Base-by-base conservation (phyloP, 352 stramenopile species). In the Phytophthora hybrid region DNA sequence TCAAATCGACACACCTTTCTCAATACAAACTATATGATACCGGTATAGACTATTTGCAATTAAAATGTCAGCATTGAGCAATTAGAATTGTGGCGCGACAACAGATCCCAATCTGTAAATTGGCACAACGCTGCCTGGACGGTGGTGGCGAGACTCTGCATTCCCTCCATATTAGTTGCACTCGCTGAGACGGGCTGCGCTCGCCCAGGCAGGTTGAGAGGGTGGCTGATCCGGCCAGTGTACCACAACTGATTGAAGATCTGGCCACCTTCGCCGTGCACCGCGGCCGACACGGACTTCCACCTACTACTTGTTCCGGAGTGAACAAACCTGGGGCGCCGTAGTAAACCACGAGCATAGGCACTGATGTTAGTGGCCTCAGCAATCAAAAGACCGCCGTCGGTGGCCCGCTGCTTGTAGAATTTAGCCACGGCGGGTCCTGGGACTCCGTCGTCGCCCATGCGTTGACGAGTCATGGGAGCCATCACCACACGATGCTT, bases 171-270 rank as follows among this genome's bases (percentile, higher is more conserved):
- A 41, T 34, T 71, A 9, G 76, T 80, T 26, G 66, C 76, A 21
- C 76, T 88, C 14, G 88, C 69, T 10, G 77, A 88, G 19, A 94
- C 79, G 41, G 77, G 81, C 9, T 80, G 59, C 21, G 83, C 71
- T 62, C 80, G 83, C n/a, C 69, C 73, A 9, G 76, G 71, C 57
- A 93, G 82, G 59, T 83, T 85, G 21, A 76, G 62, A 6, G 77
- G 76, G 71, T 97, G 90, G 19, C 81, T 73, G 39, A 82, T 57
- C 21, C 89, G 79, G 21, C 92, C 93, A 18, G 83, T 87, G 71
- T 98, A 91, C 90, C 91, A 97, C 26, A 98, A 71, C 76, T 98
- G 91, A 16, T 78, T 63, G 59, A 89, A 94, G 49, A 97, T 97
- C 18, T 83, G 82, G 59, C 82, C 89, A 54, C 81, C 84, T 66